These are phyloP conservation scores for Penicillium bovifimosum DNA, from an alignment of 495 filamentous ascomycete species.

Conservation along the genomic window DNA sequence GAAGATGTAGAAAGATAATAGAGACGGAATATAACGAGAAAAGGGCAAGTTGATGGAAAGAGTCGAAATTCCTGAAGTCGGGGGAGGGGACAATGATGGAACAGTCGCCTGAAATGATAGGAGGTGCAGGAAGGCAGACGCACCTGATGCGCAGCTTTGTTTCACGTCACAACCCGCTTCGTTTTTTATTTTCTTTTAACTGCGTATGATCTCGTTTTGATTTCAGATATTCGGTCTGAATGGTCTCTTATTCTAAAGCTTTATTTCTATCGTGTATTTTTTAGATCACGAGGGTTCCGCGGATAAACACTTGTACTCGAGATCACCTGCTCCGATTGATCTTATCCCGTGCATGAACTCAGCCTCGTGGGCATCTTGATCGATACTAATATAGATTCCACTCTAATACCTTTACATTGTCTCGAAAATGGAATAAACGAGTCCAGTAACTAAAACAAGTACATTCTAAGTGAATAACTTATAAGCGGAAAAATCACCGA, in stretches of 20 bases:
- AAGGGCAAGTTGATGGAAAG: conserved; percentile 2
- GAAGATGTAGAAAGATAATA: background rate
- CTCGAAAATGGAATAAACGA: too few species aligned
- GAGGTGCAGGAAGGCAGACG: conserved; percentile 29
- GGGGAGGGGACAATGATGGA: conserved; percentile 16
- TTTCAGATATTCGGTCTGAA: background rate
- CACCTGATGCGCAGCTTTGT: conserved; percentile 32
- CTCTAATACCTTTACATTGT: too few species aligned
- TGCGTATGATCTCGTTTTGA: background rate
- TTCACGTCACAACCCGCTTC: conserved; percentile 21
- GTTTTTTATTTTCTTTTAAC: background rate
- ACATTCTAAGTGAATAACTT: background rate
- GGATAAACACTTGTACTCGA: background rate
- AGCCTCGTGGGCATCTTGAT: conserved; percentile 14
- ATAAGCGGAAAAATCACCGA: too few species aligned
- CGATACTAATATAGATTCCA: background rate
- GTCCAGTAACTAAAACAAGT: too few species aligned
- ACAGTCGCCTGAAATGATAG: conserved; percentile 32
- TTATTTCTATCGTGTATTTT: background rate
- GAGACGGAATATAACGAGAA: background rate
- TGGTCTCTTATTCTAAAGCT: background rate
- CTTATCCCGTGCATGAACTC: conserved; percentile 6
- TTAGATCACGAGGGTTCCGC: background rate
- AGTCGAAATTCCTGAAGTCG: conserved; percentile 3
- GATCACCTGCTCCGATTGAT: conserved; percentile 2